These are phyloP conservation scores for Dalbergia oliveri DNA, from an alignment of 306 rosid genomes.

Conservation along the genomic window DNA sequence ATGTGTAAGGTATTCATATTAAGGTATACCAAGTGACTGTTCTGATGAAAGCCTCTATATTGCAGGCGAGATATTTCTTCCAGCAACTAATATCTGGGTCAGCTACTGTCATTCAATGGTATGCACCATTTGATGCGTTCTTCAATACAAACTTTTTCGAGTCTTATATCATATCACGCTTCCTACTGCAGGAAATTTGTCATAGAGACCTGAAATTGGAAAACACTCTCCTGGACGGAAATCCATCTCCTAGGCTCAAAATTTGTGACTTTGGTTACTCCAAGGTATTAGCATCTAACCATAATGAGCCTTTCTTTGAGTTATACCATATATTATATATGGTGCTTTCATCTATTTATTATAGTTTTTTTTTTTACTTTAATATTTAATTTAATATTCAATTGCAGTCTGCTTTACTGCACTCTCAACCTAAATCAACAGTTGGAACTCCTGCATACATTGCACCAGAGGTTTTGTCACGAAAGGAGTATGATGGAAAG, in stretches of 20 bases:
- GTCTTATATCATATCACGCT: conserved; percentile 32
- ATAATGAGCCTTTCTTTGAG: background rate
- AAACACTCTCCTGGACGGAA: conserved; percentile 97
- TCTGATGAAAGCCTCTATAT: conserved; percentile 11
- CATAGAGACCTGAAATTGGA: conserved; percentile 98
- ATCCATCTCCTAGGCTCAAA: conserved; percentile 93
- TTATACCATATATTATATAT: background rate
- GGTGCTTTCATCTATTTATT: conserved; percentile 2
- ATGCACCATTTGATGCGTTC: conserved; percentile 26
- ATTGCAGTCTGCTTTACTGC: conserved; percentile 87
- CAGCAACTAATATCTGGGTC: conserved; percentile 99
- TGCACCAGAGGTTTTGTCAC: conserved; percentile 91
- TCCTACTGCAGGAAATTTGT: conserved; percentile 79
- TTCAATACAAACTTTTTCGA: background rate
- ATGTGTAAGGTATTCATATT: background rate
- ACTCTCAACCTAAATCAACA: conserved; percentile 94
- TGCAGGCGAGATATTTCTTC: conserved; percentile 98
- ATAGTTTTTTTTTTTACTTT: background rate
- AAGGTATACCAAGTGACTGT: conserved; percentile 33
- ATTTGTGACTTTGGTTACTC: conserved; percentile 98
- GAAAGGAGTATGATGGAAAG: conserved; percentile 97
- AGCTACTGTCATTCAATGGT: conserved; percentile 98
- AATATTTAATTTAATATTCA: conserved; percentile 24
- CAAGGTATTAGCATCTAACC: conserved; percentile 65
- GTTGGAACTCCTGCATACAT: conserved; percentile 99